Percentiles rank a stretch among this genome's conserved stretches.
These are phyloP conservation scores for Lathyrus tuberosus DNA, from an alignment of 306 rosid species.

Conservation along the genomic window DNA sequence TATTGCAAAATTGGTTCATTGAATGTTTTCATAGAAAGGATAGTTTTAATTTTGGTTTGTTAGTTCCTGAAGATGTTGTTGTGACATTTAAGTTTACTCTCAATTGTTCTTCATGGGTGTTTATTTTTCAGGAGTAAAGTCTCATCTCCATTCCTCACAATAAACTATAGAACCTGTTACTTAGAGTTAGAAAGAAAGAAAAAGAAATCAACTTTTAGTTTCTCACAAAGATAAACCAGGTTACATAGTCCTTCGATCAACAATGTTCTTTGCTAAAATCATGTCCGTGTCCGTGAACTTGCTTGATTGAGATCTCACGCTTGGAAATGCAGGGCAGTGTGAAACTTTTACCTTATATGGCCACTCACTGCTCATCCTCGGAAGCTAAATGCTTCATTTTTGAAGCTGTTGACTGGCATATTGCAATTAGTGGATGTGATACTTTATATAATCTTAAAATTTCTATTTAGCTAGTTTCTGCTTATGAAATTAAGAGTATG, in stretches of 20 bases:
- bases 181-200: no score
- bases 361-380: neutral
- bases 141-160: no score
- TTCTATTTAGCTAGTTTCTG: slow-evolving; percentile 16
- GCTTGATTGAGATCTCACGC: slow-evolving; percentile 13
- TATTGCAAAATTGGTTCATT: neutral
- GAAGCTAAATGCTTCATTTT: slow-evolving; percentile 12
- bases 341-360: slow-evolving; percentile 1
- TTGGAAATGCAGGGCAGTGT: neutral
- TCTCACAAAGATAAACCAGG: no score
- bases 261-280: neutral
- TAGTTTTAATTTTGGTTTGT: neutral
- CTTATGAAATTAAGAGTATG: neutral
- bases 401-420: slow-evolving; percentile 16
- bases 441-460: neutral
- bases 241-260: no score
- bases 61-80: neutral
- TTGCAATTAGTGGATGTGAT: neutral
- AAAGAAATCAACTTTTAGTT: no score
- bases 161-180: no score
- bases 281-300: slow-evolving; percentile 3
- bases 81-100: neutral
- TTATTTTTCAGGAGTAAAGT: neutral
- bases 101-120: neutral
- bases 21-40: neutral